Conservation (phyloP, 169 alveolate species). For the Eimeria maxima region DNA sequence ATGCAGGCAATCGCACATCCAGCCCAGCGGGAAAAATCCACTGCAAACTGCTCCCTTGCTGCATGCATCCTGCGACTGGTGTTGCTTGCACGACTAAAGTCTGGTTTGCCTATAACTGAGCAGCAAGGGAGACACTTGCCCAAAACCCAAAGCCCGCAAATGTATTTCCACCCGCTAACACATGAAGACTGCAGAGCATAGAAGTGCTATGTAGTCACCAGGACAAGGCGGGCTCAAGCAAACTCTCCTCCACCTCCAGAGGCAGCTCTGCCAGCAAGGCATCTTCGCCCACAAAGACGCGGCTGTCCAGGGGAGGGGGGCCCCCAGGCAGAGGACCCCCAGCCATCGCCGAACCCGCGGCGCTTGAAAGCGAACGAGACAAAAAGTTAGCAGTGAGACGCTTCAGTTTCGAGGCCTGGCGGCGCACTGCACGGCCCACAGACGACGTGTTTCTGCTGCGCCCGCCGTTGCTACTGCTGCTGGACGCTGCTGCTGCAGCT, state of each 20-base stretch:
- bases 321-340: neutral
- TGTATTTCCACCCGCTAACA: neutral
- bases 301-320: neutral
- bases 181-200: neutral
- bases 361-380: neutral
- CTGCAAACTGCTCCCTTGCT: neutral
- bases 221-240: neutral
- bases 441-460: constrained; percentile 23
- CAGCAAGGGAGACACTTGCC: neutral
- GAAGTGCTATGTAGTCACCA: neutral
- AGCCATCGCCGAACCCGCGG: neutral
- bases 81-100: too few relatives aligned
- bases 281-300: constrained; percentile 33
- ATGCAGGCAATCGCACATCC: neutral
- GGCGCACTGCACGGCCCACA: constrained; percentile 62
- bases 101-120: too few relatives aligned
- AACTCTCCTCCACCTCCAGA: neutral
- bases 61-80: neutral
- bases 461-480: constrained; percentile 55
- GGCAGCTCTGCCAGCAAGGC: constrained; percentile 43
- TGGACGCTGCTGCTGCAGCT: constrained; percentile 31
- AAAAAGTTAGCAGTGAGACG: constrained; percentile 20
- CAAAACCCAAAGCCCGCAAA: neutral
- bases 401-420: constrained; percentile 67
- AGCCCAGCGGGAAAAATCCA: neutral